These are phyloP conservation scores for Microstegium vimineum DNA, from an alignment of 176 grass and related monocot genomes.

Conservation along the genomic window DNA sequence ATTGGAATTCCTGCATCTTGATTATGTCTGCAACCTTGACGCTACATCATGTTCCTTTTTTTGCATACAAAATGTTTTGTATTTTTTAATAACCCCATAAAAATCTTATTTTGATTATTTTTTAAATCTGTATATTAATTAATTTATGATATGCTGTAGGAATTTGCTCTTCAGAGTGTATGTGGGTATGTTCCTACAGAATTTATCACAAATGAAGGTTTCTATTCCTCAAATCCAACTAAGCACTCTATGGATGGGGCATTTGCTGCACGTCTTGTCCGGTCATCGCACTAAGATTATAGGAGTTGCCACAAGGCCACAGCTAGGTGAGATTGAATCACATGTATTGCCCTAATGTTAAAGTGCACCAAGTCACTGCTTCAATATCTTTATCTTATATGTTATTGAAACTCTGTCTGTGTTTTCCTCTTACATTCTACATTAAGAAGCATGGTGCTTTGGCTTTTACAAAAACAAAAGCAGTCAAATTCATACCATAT, in stretches of 20 bases:
- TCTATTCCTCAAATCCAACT: slow-evolving; percentile 85
- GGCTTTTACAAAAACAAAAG: background rate
- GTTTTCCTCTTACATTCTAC: slow-evolving; percentile 1
- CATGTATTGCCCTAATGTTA: background rate
- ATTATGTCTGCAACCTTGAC: background rate
- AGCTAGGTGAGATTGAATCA: slow-evolving; percentile 29
- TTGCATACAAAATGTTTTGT: background rate
- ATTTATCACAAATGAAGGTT: slow-evolving; percentile 73
- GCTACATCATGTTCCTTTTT: background rate
- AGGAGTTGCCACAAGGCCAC: slow-evolving; percentile 2
- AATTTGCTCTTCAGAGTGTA: slow-evolving; percentile 53
- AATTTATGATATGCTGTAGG: slow-evolving; percentile 39
- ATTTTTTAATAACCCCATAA: background rate
- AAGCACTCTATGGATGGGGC: slow-evolving; percentile 85
- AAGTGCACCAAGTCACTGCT: background rate
- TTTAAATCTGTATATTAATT: slow-evolving; percentile 11
- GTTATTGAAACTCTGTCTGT: background rate
- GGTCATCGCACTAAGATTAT: slow-evolving; percentile 36
- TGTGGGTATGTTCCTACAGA: slow-evolving; percentile 64
- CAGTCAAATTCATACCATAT: background rate
- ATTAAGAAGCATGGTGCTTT: background rate
- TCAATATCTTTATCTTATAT: slow-evolving; percentile 8
- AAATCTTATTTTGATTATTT: background rate
- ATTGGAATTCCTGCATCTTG: background rate
- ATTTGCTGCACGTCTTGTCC: slow-evolving; percentile 81